Evolutionary conservation across 1,139 yeast species (phyloP).

Genomic region (Geotrichum aggregatum): DNA sequence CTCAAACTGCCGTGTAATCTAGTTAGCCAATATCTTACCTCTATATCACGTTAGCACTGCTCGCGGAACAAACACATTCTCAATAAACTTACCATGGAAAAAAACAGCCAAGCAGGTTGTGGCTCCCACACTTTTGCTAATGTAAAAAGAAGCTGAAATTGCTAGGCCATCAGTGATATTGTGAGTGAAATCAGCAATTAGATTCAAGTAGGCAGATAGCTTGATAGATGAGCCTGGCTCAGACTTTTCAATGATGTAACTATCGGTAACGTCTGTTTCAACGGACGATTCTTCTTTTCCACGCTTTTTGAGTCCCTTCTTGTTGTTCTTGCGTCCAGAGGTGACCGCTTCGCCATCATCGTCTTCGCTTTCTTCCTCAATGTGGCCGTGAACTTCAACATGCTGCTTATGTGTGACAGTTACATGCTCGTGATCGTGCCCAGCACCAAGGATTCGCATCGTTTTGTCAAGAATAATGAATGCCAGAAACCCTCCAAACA

Average conservation of each 20-base stretch:
- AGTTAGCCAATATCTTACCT: background rate
- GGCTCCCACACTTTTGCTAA: slow-evolving; percentile 54
- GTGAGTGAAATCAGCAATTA: slow-evolving; percentile 63
- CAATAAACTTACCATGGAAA: slow-evolving; percentile 46
- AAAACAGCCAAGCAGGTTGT: slow-evolving; percentile 62
- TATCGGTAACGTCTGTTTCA: slow-evolving; percentile 18
- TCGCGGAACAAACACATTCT: background rate
- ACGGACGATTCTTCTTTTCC: slow-evolving; percentile 10
- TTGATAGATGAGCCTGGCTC: slow-evolving; percentile 30
- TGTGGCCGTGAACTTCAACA: slow-evolving; percentile 21
- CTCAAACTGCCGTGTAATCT: background rate
- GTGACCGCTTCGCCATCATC: slow-evolving; percentile 24
- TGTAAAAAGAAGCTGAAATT: slow-evolving; percentile 60
- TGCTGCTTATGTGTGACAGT: slow-evolving; percentile 38
- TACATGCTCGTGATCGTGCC: slow-evolving; percentile 38
- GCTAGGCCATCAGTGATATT: slow-evolving; percentile 70
- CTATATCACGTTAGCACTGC: too few relatives aligned
- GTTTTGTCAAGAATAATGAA: slow-evolving; percentile 57
- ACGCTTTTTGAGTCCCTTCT: slow-evolving; percentile 6
- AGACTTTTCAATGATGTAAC: slow-evolving; percentile 16
- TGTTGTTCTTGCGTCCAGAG: slow-evolving; percentile 20
- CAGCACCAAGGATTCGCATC: slow-evolving; percentile 48
- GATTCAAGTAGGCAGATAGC: slow-evolving; percentile 56
- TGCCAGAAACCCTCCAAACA: slow-evolving; percentile 53
- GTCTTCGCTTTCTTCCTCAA: slow-evolving; percentile 25